Base-by-base conservation (phyloP, 371 early-diverging fungal genomes). In the Mucor circinelloides region DNA sequence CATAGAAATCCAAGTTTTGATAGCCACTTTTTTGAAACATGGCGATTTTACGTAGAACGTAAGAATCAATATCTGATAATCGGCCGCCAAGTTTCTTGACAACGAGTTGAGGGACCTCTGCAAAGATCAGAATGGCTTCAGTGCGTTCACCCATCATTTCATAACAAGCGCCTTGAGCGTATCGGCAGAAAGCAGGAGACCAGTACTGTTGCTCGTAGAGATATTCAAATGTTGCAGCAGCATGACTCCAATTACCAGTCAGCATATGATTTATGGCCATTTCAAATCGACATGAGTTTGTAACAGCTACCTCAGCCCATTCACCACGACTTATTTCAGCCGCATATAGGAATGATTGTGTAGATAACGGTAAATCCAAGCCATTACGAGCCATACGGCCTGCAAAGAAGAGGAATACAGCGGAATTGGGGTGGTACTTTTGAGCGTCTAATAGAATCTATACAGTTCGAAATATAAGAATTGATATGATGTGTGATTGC, bases 101-200 rank as follows among this genome's bases (percentile, higher is more conserved):
- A 0, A 84, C 77, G 10, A 85, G 50, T 10, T 71, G 55, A 28
- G 82, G 76, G 6, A 89, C 83, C 31, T 81, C 58, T 19, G 81
- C 83, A 70, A 83, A 87, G 5, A 82, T 72, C n/a, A 72, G 36
- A 17, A 85, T 68, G 0, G 87, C 87, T 7, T 85, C 80, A 2
- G 78, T 66, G 13, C 80, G 78, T 1, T 79, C 64, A 1, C 82
- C 84, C 15, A 71, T 58, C 66, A 82, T 83, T 61, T 82, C 85
- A 21, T 82, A 64, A 32, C 85, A 84, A 0, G 85, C 85, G 0
- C 87, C 89, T 62, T 85, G 78, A 34, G 82, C 77, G 66, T 87
- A 89, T 10, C 79, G 69, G 69, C 86, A 89, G 61, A 89, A 85
- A 0, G 85, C 84, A 6, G 75, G 64, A 9, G 88, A 87, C 87